phyloP scores from a whole-genome alignment of 257 asterid genomes.

The Ballota nigra region DNA sequence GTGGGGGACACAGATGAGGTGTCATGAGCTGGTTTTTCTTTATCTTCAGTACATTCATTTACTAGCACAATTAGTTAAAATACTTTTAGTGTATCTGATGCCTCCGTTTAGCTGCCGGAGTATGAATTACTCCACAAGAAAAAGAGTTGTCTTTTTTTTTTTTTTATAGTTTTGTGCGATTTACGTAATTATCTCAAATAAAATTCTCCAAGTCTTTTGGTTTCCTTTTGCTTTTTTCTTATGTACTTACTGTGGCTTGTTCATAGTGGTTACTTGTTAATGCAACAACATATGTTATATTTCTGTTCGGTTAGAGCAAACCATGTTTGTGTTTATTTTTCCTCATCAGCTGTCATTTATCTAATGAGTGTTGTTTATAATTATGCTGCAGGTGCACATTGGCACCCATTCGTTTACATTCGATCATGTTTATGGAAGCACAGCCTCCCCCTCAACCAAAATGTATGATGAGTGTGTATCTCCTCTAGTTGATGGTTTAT shows the following conservation, averaged over 20 bases:
- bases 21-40: slow-evolving; percentile 1
- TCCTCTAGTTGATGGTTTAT: slow-evolving; percentile 85
- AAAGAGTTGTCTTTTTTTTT: background rate
- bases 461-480: slow-evolving; percentile 91
- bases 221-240: background rate
- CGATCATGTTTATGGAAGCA: slow-evolving; percentile 89
- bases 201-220: background rate
- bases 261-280: background rate
- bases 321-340: background rate
- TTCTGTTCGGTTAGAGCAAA: background rate
- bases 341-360: background rate
- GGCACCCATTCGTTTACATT: slow-evolving; percentile 89
- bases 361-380: background rate
- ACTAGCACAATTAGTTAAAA: background rate
- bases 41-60: background rate
- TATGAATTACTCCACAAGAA: background rate
- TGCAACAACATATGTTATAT: background rate
- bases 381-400: slow-evolving; percentile 64
- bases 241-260: background rate
- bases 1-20: slow-evolving; percentile 6
- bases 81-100: slow-evolving; percentile 6
- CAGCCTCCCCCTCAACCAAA: slow-evolving; percentile 63
- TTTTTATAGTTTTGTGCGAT: background rate
- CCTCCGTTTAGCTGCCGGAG: slow-evolving; percentile 6
- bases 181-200: background rate